Conservation (phyloP, 192 early-diverging fungal species). For the Glomus cerebriforme region DNA sequence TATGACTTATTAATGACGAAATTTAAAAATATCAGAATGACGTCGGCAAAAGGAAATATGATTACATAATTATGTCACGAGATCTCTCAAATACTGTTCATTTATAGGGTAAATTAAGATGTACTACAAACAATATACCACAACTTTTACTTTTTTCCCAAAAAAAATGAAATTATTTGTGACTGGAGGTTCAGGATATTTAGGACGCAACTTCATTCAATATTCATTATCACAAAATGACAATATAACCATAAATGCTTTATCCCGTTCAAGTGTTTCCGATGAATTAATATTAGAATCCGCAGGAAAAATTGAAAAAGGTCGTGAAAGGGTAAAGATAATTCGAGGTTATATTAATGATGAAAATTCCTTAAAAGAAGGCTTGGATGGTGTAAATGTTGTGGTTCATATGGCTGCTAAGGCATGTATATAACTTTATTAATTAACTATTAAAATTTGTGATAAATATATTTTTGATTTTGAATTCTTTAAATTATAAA, state of each 20-base stretch:
- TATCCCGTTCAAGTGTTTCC: constrained; percentile 13
- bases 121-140: too few relatives aligned
- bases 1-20: too few relatives aligned
- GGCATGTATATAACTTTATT: not conserved
- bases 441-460: not conserved
- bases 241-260: not conserved
- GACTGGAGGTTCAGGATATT: constrained; percentile 22
- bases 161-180: constrained; percentile 26
- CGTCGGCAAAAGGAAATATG: too few relatives aligned
- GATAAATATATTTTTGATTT: not conserved
- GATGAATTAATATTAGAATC: constrained; percentile 14
- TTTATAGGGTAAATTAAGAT: too few relatives aligned
- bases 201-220: constrained; percentile 27
- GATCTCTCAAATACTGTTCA: too few relatives aligned
- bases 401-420: constrained; percentile 23
- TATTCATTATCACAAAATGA: constrained; percentile 1
- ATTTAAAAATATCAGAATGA: too few relatives aligned
- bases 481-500: not conserved
- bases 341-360: constrained; percentile 23
- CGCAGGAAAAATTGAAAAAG: not conserved
- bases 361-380: constrained; percentile 21
- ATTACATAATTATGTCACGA: too few relatives aligned
- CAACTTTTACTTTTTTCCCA: too few relatives aligned
- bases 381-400: not conserved
- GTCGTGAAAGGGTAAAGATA: constrained; percentile 8